These are phyloP conservation scores for Komagataella populi DNA, from an alignment of 805 yeast species.

Conservation along the genomic window DNA sequence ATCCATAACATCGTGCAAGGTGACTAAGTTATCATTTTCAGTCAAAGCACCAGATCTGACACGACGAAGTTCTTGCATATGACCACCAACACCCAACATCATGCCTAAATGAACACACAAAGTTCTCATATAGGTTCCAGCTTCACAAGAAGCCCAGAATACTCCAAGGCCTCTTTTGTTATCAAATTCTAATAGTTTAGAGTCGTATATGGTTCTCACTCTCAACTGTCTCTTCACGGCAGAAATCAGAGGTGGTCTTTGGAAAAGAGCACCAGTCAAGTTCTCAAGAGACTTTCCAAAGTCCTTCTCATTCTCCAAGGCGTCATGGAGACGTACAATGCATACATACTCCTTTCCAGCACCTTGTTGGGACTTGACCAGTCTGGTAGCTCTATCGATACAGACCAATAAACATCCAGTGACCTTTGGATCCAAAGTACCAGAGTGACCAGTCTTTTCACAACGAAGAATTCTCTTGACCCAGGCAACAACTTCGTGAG, in stretches of 20 bases:
- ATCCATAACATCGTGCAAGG: constrained; percentile 93
- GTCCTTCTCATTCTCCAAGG: constrained; percentile 76
- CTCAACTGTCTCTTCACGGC: constrained; percentile 98
- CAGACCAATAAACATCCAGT: constrained; percentile 98
- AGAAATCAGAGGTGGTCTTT: constrained; percentile 97
- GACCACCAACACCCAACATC: constrained; percentile 98
- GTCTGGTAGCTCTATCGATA: constrained; percentile 94
- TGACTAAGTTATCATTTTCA: constrained; percentile 84
- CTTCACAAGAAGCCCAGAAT: constrained; percentile 99
- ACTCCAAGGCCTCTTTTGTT: constrained; percentile 94
- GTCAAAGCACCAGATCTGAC: constrained; percentile 94
- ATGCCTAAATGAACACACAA: constrained; percentile 97
- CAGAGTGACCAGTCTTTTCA: constrained; percentile 98
- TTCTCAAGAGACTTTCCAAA: constrained; percentile 81
- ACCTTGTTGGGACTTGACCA: constrained; percentile 98
- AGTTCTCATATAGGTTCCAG: constrained; percentile 99
- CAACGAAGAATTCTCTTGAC: constrained; percentile 88
- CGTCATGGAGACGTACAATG: constrained; percentile 91
- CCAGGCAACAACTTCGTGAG: constrained; percentile 99
- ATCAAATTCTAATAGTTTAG: constrained; percentile 91
- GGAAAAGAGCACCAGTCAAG: constrained; percentile 96
- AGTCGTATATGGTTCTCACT: constrained; percentile 95
- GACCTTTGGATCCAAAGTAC: constrained; percentile 93
- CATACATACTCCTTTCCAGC: constrained; percentile 99
- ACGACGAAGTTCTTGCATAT: constrained; percentile 99